Conservation (phyloP, 805 yeast species). For the Candida yuanshanica region DNA sequence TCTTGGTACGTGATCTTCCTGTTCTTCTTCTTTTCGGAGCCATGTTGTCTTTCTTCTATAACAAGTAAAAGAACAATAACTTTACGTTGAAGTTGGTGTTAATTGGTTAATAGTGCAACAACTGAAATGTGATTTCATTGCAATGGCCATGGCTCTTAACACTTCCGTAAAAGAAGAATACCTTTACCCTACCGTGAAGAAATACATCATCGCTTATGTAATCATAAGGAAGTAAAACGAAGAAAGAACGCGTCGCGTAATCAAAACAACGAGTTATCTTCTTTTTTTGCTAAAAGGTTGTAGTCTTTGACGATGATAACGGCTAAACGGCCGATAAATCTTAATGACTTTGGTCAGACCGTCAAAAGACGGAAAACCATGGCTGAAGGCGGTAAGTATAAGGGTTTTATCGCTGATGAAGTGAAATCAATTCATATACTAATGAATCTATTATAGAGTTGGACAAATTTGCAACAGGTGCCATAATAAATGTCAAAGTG, state of each 20-base stretch:
- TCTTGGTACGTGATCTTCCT: conserved; percentile 11
- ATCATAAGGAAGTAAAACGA: no score
- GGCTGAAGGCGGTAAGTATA: background rate
- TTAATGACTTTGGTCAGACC: conserved; percentile 12
- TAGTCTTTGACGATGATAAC: no score
- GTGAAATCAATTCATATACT: background rate
- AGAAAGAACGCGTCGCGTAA: background rate
- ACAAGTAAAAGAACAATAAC: no score
- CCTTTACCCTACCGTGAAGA: no score
- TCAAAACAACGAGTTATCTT: no score
- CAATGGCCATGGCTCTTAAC: no score
- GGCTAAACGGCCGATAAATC: conserved; percentile 2
- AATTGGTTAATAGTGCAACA: no score
- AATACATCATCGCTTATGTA: no score
- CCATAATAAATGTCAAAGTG: conserved; percentile 48
- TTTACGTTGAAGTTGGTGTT: no score
- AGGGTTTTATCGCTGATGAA: background rate
- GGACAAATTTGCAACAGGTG: conserved; percentile 36
- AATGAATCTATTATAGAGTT: conserved; percentile 12
- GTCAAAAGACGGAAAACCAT: conserved; percentile 4
- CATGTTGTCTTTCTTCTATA: no score
- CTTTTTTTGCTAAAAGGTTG: no score
- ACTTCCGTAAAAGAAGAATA: background rate
- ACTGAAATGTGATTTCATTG: no score
- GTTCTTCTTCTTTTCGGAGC: conserved; percentile 17